Evolutionary conservation across 164 flowering plant species (phyloP).

Genomic region (Stephania cephalantha): DNA sequence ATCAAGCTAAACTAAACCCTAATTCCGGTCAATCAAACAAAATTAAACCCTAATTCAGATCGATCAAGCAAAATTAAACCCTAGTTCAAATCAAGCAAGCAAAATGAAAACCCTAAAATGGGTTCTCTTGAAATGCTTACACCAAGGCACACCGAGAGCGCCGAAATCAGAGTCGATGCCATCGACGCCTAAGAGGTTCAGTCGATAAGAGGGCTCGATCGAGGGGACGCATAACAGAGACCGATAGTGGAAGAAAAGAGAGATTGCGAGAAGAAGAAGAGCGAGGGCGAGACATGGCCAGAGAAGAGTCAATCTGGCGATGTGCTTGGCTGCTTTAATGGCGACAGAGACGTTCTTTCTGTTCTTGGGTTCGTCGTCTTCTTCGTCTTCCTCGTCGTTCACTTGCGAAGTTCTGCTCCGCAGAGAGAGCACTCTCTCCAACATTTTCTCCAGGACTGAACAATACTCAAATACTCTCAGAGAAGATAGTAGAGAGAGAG

Average conservation of each 20-base stretch:
- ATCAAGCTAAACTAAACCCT: no score
- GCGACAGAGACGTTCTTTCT: constrained; percentile 39
- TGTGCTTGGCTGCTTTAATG: constrained; percentile 23
- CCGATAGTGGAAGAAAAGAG: constrained; percentile 33
- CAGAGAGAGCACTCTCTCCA: constrained; percentile 30
- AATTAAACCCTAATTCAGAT: no score
- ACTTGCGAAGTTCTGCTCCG: constrained; percentile 40
- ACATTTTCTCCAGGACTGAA: not conserved
- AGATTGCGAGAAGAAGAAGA: constrained; percentile 28
- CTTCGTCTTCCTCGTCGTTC: constrained; percentile 25
- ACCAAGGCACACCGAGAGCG: constrained; percentile 93
- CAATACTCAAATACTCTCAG: not conserved
- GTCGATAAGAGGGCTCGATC: constrained; percentile 30
- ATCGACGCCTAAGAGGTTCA: constrained; percentile 51
- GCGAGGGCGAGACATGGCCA: constrained; percentile 33
- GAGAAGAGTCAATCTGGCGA: constrained; percentile 32
- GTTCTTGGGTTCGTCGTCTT: constrained; percentile 65
- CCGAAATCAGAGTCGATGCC: constrained; percentile 81
- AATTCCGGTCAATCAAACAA: no score
- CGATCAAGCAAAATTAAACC: no score
- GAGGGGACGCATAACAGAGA: constrained; percentile 48
- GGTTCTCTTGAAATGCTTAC: constrained; percentile 29
- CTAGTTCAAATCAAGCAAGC: no score
- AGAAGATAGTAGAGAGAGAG: not conserved
- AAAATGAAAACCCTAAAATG: no score